Evolutionary conservation across 495 filamentous ascomycete species (phyloP).

Genomic region (Parathielavia appendiculata): DNA sequence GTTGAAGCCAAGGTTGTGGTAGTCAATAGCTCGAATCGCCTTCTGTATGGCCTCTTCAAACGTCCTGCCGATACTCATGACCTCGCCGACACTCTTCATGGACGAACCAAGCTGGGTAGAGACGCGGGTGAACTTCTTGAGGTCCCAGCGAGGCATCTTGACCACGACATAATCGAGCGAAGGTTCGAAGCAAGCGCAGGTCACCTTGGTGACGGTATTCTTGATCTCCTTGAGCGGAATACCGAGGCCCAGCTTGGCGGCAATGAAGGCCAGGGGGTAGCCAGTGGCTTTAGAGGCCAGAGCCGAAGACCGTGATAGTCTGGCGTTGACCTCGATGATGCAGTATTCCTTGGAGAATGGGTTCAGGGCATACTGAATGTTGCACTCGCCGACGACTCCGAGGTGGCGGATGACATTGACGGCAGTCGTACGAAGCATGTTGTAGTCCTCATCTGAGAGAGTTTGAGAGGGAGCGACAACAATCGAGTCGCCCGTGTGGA

Average conservation of each 20-base stretch:
- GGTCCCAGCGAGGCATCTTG: slow-evolving; percentile 97
- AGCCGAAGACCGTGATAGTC: slow-evolving; percentile 92
- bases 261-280: slow-evolving; percentile 93
- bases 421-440: slow-evolving; percentile 95
- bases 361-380: slow-evolving; percentile 95
- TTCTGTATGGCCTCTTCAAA: slow-evolving; percentile 99
- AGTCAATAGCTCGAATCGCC: slow-evolving; percentile 91
- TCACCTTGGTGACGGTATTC: slow-evolving; percentile 93
- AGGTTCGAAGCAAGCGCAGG: slow-evolving; percentile 98
- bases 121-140: slow-evolving; percentile 97
- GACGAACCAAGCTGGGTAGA: slow-evolving; percentile 92
- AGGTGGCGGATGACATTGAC: slow-evolving; percentile 96
- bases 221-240: slow-evolving; percentile 96
- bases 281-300: slow-evolving; percentile 97
- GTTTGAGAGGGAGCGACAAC: slow-evolving; percentile 96
- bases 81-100: slow-evolving; percentile 99
- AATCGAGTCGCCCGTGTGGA: slow-evolving; percentile 95
- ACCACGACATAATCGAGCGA: slow-evolving; percentile 98
- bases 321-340: slow-evolving; percentile 97
- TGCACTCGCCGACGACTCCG: slow-evolving; percentile 95
- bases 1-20: slow-evolving; percentile 91
- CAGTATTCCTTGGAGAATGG: slow-evolving; percentile 94
- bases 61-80: slow-evolving; percentile 95
- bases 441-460: slow-evolving; percentile 93
- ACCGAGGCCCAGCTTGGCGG: slow-evolving; percentile 88